phyloP scores from a whole-genome alignment of 495 filamentous ascomycete genomes.

The Amphirosellinia nigrospora region DNA sequence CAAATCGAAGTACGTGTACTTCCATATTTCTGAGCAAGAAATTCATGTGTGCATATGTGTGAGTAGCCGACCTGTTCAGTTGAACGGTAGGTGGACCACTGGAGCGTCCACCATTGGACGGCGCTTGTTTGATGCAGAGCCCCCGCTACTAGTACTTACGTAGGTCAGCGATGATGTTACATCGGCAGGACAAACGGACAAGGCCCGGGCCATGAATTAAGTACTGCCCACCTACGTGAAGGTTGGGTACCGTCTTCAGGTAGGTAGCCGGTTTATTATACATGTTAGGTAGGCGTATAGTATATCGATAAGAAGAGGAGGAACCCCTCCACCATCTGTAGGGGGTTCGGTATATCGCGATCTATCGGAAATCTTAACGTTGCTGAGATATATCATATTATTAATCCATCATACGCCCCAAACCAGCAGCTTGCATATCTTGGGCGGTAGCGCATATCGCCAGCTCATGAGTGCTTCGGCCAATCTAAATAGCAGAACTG shows the following conservation, averaged over 20 bases:
- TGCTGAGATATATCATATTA: background rate
- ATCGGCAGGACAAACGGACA: background rate
- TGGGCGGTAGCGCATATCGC: constrained; percentile 2
- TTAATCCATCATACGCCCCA: background rate
- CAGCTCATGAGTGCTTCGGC: background rate
- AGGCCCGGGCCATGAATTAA: background rate
- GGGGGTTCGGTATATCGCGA: background rate
- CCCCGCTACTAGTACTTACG: background rate
- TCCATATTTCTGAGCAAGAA: no score
- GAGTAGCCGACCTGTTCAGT: no score
- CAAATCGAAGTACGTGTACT: no score
- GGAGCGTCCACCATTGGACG: constrained; percentile 2
- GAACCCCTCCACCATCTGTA: background rate
- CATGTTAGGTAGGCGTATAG: background rate
- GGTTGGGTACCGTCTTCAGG: background rate
- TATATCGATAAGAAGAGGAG: constrained; percentile 15
- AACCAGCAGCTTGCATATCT: constrained; percentile 3
- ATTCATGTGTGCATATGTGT: no score
- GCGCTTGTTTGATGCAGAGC: constrained; percentile 19
- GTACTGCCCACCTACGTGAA: background rate
- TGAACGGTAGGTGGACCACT: no score
- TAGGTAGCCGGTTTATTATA: background rate
- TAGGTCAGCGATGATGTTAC: constrained; percentile 1
- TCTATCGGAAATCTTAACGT: background rate
- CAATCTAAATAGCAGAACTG: background rate